Evolutionary conservation across 106 monocot species (phyloP), one percentile per base, ranked within the genome.

Genomic region (Iris macrosiphon): DNA sequence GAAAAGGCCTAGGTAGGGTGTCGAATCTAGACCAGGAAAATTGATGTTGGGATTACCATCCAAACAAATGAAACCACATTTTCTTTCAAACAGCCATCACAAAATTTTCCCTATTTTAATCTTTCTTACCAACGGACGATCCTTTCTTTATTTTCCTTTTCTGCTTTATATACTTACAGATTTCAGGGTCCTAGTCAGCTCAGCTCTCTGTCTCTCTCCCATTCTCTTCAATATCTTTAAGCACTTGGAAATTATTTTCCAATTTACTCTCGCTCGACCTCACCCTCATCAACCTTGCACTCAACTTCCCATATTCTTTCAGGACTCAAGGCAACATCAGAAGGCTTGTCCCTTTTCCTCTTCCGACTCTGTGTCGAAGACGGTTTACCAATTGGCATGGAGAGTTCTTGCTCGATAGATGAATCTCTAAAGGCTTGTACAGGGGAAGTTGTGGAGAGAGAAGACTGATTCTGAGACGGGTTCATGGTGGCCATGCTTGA

Each of bases 351-450:
- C 44, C 66, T 78, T 60, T 65, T 80, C 60, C 77, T 74, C 62
- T 81, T 91, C 0, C 41, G 52, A 9, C 55, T 80, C n/a, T 13
- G 72, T 8, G 73, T 31, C 29, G 63, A 55, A 19, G 55, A 39
- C 17, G 61, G 25, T 37, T 47, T 78, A 17, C 51, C 39, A 14
- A 49, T 23, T 14, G 74, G 74, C 7, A 67, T 73, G 26, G 61
- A 56, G 4, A 79, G 31, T 33, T 75, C 66, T 52, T 40, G 67
- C 33, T 87, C 80, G 9, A 82, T 49, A 1, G 80, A 80, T 2
- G 63, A 73, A 25, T 81, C 84, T 6, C n/a, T 43, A 62, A 81
- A 99, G 49, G 87, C 98, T 64, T 87, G 75, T 31, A 76, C 33
- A 7, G 98, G 91, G 55, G 79, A 79, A 26, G 48, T 18, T 3